A percentile compares a stretch with the other conserved stretches of the same genome.
Conservation (phyloP, 306 rosid species). For the Mimosa bimucronata region DNA sequence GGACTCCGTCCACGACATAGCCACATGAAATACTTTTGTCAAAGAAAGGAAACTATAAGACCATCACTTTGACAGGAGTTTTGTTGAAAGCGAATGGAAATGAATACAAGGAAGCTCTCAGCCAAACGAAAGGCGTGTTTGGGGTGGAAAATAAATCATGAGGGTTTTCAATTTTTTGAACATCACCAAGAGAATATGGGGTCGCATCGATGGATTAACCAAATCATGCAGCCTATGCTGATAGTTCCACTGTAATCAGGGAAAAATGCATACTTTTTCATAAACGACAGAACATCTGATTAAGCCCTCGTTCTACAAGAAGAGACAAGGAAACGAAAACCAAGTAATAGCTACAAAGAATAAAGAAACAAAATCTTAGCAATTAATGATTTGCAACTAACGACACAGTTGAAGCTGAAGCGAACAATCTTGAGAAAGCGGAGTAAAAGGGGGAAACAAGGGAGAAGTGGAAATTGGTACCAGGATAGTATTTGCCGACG, state of each 20-base stretch:
- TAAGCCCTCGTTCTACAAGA: neutral
- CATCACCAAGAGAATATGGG: neutral
- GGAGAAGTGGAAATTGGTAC: slow-evolving; percentile 39
- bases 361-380: neutral
- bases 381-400: neutral
- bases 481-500: slow-evolving; percentile 87
- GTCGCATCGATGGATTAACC: neutral
- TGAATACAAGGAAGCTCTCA: neutral
- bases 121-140: neutral
- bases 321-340: neutral
- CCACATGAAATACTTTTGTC: too few species aligned
- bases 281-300: neutral
- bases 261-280: neutral
- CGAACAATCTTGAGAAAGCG: neutral
- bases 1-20: too few species aligned
- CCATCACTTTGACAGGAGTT: neutral
- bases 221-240: neutral
- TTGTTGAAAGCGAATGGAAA: neutral
- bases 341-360: too few species aligned
- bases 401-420: neutral
- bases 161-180: neutral
- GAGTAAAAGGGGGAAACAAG: neutral
- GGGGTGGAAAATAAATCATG: neutral
- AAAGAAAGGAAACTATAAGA: too few species aligned
- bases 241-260: neutral